Base-by-base conservation (phyloP, 345 rosid species). In the Cardiospermum halicacabum region DNA sequence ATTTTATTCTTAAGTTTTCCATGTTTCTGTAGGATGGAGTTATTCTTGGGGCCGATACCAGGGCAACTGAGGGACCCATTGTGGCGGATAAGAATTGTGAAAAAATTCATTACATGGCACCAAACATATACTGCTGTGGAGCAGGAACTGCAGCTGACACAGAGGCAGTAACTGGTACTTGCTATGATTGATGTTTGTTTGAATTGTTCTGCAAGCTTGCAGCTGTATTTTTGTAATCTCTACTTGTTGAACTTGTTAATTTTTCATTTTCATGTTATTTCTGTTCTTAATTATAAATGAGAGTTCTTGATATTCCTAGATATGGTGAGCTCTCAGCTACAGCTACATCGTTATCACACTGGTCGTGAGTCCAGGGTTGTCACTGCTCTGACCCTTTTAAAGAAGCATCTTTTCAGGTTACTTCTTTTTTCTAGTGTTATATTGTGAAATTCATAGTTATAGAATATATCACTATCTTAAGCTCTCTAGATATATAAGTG, bases 91-190 rank as follows among this genome's bases (percentile, higher is more conserved):
- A 94, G 81, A 94, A 94, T 65, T 94, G 97, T 59, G 99, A 94
- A 82, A 94, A 94, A 72, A 94, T 94, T 72, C 99, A 91, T 70
- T 91, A 89, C 45, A 94, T 94, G 97, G 97, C 99, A 19, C 99
- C 99, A 40, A 94, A 94, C 74, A 89, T 91, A 53, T 91, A 89
- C 53, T 91, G 97, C 68, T 94, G 97, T 75, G 99, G 96, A 75
- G 99, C 96, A 4, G 99, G 99, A 78, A 89, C 93, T 50, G 97
- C 96, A 64, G 99, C 97, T 43, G 97, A 94, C 69, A 89, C 99
- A 1, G 99, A 91, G 83, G 97, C 97, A 48, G 99, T 94, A 40
- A 94, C 97, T 55, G 97, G 97, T 94, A 74, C 36, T 58, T 42
- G 19, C 64, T 67, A 18, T 25, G 51, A 58, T 58, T 68, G 19